Base-by-base conservation (phyloP, 805 yeast species). In the Teunomyces barrocoloradensis region DNA sequence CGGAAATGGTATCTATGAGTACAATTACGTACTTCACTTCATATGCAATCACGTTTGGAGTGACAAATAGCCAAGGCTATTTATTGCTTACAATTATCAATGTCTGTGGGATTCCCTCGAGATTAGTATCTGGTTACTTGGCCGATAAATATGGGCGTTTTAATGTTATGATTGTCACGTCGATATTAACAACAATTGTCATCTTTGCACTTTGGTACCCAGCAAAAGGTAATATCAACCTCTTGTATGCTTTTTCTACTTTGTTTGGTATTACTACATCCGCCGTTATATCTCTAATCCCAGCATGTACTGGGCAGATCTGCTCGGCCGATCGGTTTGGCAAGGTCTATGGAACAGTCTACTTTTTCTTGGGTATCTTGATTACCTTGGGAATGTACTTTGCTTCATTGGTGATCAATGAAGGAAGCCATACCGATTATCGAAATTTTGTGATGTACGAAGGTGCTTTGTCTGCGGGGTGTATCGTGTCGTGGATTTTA, bases 301-400 rank as follows among this genome's bases (percentile, higher is more conserved):
- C 87, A 2, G 81, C 79, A 2, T 78, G 85, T 54, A 68, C 79
- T 32, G 84, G 83, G 0, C 81, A 78, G 44, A 79, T 83, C 30
- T 79, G 85, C 13, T 74, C 77, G 44, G 74, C 78, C 1, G 75
- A 75, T 39, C 76, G 73, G 51, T 80, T 79, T 57, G 85, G 84
- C 6, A 74, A 75, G 53, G 69, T 82, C 15, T 80, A 78, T 57
- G 76, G 84, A 1, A 74, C 84, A 2, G 66, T 81, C 48, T 66
- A 68, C 48, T 63, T 75, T 47, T 68, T 70, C 44, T 69, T 74
- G 40, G 61, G 66, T 23, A 60, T 68, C 38, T 57, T 66, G 13
- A 64, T 64, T 9, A 52, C 64, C 6, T 51, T 62, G 13, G 69
- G 69, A 2, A 59, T 65, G 58, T 65, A 57, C 40, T 48, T 57